These are phyloP conservation scores for Coix lacrymajobi DNA, from an alignment of 176 grass and related monocot species.

Conservation along the genomic window DNA sequence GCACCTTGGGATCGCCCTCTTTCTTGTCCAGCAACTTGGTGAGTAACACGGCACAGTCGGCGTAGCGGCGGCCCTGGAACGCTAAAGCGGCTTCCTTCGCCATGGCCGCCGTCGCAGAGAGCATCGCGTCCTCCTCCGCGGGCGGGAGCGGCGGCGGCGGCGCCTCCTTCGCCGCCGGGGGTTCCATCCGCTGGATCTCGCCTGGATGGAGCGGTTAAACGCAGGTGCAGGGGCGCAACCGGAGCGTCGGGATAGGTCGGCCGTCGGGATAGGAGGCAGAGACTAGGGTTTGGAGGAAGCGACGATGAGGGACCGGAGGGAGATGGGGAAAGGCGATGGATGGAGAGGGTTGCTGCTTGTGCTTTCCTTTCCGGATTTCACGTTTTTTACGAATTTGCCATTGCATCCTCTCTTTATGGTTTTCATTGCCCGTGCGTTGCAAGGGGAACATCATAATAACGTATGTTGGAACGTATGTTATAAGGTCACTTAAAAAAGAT, in stretches of 20 bases:
- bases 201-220: conserved; percentile 18
- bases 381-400: conserved; percentile 14
- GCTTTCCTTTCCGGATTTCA: conserved; percentile 4
- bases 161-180: conserved; percentile 53
- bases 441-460: too few relatives aligned
- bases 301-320: conserved; percentile 11
- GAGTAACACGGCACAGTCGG: conserved; percentile 67
- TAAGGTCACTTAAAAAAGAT: too few relatives aligned
- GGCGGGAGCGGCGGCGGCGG: conserved; percentile 26
- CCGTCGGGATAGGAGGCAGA: background rate
- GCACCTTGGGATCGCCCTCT: conserved; percentile 76
- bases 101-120: conserved; percentile 56
- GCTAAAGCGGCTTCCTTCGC: conserved; percentile 67
- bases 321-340: conserved; percentile 25
- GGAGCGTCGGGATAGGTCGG: conserved; percentile 29
- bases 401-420: background rate
- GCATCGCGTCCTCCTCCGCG: conserved; percentile 42
- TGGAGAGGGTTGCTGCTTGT: background rate
- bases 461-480: too few relatives aligned
- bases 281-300: conserved; percentile 47
- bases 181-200: conserved; percentile 52
- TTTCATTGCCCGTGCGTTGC: too few relatives aligned
- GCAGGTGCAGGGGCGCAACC: background rate
- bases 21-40: conserved; percentile 69
- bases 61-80: conserved; percentile 66